These are phyloP conservation scores for Phalaenopsis aphrodite DNA, from an alignment of 106 monocot species.

Conservation along the genomic window DNA sequence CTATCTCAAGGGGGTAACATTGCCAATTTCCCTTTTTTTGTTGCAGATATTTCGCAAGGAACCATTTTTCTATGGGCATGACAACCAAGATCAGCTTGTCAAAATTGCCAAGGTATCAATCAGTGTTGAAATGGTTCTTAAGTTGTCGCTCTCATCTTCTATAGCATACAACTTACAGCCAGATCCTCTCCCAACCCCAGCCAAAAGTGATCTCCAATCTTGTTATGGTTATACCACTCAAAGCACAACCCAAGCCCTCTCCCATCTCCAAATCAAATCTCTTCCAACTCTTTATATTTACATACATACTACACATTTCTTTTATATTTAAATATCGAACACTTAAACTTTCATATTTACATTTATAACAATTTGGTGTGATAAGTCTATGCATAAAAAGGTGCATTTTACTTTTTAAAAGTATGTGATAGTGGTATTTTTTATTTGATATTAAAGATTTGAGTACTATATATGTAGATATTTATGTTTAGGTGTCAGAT, in stretches of 20 bases:
- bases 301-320: too few species aligned
- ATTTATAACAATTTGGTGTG: too few species aligned
- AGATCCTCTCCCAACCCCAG: not conserved
- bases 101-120: slow-evolving; percentile 58
- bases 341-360: too few species aligned
- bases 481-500: too few species aligned
- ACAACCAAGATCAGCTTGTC: slow-evolving; percentile 72
- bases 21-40: not conserved
- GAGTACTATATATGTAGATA: too few species aligned
- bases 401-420: too few species aligned
- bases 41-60: slow-evolving; percentile 69
- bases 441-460: too few species aligned
- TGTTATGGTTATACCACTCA: not conserved
- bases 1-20: not conserved
- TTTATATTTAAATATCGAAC: too few species aligned
- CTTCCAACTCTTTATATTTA: not conserved
- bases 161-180: not conserved
- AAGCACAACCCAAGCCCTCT: not conserved
- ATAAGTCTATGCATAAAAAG: too few species aligned
- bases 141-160: not conserved
- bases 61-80: slow-evolving; percentile 70
- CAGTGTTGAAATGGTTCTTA: not conserved
- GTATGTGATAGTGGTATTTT: too few species aligned
- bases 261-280: not conserved
- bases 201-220: not conserved